phyloP scores from a whole-genome alignment of 768 basidiomycete genomes.

The Amanita muscaria region DNA sequence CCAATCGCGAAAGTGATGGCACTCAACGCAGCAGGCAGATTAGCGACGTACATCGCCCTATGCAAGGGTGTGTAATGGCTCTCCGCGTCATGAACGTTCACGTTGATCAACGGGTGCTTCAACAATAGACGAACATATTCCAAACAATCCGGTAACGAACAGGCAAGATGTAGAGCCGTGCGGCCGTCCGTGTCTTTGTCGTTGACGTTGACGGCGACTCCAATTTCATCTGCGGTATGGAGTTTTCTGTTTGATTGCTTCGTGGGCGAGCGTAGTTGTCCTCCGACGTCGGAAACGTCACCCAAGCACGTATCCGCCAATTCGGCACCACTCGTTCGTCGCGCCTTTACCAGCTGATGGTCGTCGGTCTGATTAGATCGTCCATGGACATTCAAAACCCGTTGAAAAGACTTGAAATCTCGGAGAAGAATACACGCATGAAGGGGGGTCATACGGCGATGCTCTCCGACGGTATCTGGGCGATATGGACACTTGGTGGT shows the following conservation, averaged over 20 bases:
- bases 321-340: neutral
- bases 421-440: constrained; percentile 4
- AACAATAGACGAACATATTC: constrained; percentile 77
- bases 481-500: too few species aligned
- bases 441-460: constrained; percentile 4
- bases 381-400: constrained; percentile 2
- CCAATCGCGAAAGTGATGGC: constrained; percentile 1
- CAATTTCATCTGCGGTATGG: neutral
- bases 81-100: constrained; percentile 77
- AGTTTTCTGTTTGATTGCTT: neutral
- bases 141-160: constrained; percentile 53
- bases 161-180: constrained; percentile 78
- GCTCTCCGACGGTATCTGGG: too few species aligned
- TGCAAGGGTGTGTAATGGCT: constrained; percentile 90
- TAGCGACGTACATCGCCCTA: constrained; percentile 74
- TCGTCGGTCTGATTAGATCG: too few species aligned
- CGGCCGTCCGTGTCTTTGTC: constrained; percentile 62
- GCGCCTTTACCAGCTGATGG: too few species aligned
- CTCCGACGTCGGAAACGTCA: neutral
- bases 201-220: constrained; percentile 37
- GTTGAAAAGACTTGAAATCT: constrained; percentile 2
- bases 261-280: neutral
- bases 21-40: constrained; percentile 49
- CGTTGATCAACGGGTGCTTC: constrained; percentile 62
- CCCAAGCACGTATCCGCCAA: neutral